phyloP scores from a whole-genome alignment of 2,329 filamentous ascomycete genomes.

The Aspergillus flavus region DNA sequence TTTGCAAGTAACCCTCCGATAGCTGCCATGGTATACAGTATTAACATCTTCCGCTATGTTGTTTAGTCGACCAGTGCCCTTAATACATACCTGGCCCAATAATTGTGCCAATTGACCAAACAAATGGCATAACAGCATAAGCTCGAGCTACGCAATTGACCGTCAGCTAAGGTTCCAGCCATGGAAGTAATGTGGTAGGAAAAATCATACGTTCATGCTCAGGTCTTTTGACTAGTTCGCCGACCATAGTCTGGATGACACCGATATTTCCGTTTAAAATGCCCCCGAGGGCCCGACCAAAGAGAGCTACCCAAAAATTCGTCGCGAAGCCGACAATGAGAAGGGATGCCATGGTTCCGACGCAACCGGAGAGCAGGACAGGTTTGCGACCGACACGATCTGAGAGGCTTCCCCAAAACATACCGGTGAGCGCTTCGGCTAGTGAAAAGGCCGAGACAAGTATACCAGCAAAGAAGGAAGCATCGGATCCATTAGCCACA shows the following conservation, averaged over 20 bases:
- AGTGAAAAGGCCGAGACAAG: constrained; percentile 85
- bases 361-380: constrained; percentile 76
- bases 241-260: constrained; percentile 90
- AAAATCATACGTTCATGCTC: constrained; percentile 76
- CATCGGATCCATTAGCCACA: constrained; percentile 71
- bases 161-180: constrained; percentile 13
- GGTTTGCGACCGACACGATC: constrained; percentile 85
- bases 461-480: constrained; percentile 84
- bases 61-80: not conserved
- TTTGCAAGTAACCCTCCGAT: constrained; percentile 86
- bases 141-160: constrained; percentile 64
- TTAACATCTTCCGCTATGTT: constrained; percentile 16
- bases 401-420: constrained; percentile 84
- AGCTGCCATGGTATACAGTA: constrained; percentile 43
- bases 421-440: constrained; percentile 78
- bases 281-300: constrained; percentile 75
- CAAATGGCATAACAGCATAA: constrained; percentile 90
- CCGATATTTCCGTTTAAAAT: constrained; percentile 90
- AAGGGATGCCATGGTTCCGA: constrained; percentile 81
- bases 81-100: constrained; percentile 64
- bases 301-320: constrained; percentile 81
- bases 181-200: not conserved
- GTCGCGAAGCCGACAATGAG: constrained; percentile 78
- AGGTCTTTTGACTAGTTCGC: constrained; percentile 78
- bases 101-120: constrained; percentile 90